Conservation (phyloP, 2,329 filamentous ascomycete genomes). For the Alternaria panax region DNA sequence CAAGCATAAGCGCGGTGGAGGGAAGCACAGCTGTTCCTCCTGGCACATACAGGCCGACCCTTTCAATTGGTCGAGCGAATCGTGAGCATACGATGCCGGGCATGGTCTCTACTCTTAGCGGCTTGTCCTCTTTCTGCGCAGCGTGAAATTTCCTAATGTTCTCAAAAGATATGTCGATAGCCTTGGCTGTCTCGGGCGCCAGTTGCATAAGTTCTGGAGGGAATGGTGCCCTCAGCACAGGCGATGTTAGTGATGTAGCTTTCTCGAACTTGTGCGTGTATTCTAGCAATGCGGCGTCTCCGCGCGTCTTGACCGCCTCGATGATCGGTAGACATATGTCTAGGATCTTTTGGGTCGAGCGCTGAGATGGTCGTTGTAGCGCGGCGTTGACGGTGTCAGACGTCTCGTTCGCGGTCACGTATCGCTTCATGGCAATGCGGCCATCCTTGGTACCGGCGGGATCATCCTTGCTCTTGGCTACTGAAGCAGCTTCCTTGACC, state of each 20-base stretch:
- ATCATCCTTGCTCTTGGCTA: conserved; percentile 62
- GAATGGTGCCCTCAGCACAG: conserved; percentile 90
- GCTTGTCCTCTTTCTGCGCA: conserved; percentile 84
- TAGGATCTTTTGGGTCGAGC: conserved; percentile 92
- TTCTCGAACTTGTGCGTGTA: conserved; percentile 99
- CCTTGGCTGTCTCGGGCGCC: conserved; percentile 80
- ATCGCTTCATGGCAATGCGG: conserved; percentile 83
- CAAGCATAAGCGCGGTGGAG: conserved; percentile 96
- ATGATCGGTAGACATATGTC: conserved; percentile 92
- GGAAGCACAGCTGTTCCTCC: conserved; percentile 97
- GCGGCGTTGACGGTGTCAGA: conserved; percentile 72
- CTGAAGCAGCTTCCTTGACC: conserved; percentile 60
- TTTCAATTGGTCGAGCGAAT: conserved; percentile 89
- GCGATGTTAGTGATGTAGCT: conserved; percentile 86
- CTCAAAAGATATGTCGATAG: conserved; percentile 92
- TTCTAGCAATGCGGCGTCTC: conserved; percentile 85
- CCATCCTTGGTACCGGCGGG: conserved; percentile 58
- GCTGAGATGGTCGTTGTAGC: conserved; percentile 89
- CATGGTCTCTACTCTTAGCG: conserved; percentile 93
- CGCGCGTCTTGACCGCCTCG: conserved; percentile 80
- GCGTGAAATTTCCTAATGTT: conserved; percentile 96
- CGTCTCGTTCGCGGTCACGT: conserved; percentile 71
- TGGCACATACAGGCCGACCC: conserved; percentile 95
- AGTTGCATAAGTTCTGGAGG: conserved; percentile 85
- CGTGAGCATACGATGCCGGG: conserved; percentile 94